phyloP scores from a whole-genome alignment of 768 basidiomycete species.

The Lentinus tigrinus region DNA sequence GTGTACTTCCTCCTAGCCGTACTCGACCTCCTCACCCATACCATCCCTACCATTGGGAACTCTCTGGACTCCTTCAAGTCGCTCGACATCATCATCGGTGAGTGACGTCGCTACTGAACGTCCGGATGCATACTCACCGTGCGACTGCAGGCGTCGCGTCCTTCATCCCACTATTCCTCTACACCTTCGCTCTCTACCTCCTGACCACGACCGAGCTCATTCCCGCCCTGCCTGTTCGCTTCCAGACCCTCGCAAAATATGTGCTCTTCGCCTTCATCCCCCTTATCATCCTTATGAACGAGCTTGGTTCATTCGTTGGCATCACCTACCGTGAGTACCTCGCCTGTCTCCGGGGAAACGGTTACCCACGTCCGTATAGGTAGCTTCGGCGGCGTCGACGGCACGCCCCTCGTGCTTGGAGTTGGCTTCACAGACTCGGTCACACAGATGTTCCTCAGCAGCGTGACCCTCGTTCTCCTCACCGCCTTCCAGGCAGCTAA shows the following conservation, averaged over 20 bases:
- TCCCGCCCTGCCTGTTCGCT: conserved; percentile 48
- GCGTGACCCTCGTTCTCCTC: conserved; percentile 58
- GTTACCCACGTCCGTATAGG: background rate
- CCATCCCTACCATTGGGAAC: conserved; percentile 49
- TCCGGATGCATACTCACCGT: background rate
- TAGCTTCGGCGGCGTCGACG: conserved; percentile 4
- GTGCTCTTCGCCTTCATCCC: conserved; percentile 56
- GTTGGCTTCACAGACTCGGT: conserved; percentile 43
- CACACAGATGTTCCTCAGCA: conserved; percentile 57
- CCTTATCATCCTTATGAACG: conserved; percentile 51
- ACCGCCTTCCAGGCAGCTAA: conserved; percentile 54
- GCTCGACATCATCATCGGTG: conserved; percentile 64
- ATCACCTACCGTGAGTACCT: conserved; percentile 52
- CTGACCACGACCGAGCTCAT: conserved; percentile 53
- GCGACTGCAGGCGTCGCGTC: conserved; percentile 46
- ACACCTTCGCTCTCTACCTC: conserved; percentile 60
- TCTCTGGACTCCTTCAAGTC: conserved; percentile 45
- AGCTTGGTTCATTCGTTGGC: conserved; percentile 64
- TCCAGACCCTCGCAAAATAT: conserved; percentile 44
- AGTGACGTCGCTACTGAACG: conserved; percentile 20
- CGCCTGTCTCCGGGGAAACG: background rate
- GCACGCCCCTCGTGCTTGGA: conserved; percentile 11
- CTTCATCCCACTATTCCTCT: conserved; percentile 63
- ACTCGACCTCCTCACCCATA: conserved; percentile 59
- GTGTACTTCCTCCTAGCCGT: conserved; percentile 58